phyloP scores from a whole-genome alignment of 1,284 basidiomycete species.

The Ustilago nuda region DNA sequence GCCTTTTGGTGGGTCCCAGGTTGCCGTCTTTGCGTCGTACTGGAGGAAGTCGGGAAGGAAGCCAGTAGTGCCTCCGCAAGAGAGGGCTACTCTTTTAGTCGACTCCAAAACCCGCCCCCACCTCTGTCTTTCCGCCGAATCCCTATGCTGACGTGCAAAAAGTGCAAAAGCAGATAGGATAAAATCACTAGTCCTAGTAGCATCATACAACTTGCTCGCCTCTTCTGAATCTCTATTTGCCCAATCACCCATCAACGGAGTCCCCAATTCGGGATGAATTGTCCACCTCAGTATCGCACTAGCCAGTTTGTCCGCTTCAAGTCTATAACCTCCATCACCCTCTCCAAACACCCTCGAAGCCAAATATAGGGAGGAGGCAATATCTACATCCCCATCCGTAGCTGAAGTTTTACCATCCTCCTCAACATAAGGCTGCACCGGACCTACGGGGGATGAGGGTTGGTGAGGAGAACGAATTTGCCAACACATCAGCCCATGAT shows the following conservation, averaged over 20 bases:
- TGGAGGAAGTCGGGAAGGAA: constrained; percentile 60
- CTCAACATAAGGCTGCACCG: constrained; percentile 43
- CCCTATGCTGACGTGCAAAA: constrained; percentile 46
- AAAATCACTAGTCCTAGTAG: constrained; percentile 58
- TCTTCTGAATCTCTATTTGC: constrained; percentile 45
- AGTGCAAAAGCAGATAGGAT: constrained; percentile 58
- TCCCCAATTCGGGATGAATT: constrained; percentile 53
- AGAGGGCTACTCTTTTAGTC: constrained; percentile 43
- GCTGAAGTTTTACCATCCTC: constrained; percentile 57
- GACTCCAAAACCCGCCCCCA: constrained; percentile 57
- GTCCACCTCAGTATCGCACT: constrained; percentile 39
- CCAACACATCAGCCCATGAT: constrained; percentile 63
- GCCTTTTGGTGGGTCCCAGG: constrained; percentile 46
- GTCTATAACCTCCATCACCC: constrained; percentile 36
- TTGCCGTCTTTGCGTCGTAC: constrained; percentile 12
- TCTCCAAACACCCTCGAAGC: constrained; percentile 47
- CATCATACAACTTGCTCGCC: constrained; percentile 48
- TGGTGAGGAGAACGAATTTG: constrained; percentile 47
- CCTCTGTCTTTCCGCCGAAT: constrained; percentile 26
- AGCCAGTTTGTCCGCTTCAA: constrained; percentile 46
- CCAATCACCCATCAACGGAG: constrained; percentile 64
- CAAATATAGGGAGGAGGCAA: constrained; percentile 58
- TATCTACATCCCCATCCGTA: constrained; percentile 65
- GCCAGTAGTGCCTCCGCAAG: constrained; percentile 24
- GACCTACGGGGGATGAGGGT: constrained; percentile 12